These are phyloP conservation scores for Marasmius fiardii DNA, from an alignment of 1,284 basidiomycete genomes.

Conservation along the genomic window DNA sequence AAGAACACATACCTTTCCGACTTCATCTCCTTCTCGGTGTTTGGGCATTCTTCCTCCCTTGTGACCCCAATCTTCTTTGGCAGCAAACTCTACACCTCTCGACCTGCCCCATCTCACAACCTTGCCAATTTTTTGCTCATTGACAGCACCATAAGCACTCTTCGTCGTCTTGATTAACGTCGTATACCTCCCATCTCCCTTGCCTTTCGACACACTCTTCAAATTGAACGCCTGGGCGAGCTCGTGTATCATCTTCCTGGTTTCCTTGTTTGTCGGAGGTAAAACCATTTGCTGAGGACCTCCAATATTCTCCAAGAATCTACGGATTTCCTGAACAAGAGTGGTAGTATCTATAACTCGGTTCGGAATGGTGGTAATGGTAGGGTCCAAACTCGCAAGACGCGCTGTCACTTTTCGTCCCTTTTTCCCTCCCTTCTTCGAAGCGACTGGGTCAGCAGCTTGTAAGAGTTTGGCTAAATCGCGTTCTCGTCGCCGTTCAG, in stretches of 20 bases:
- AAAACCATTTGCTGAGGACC: conserved; percentile 56
- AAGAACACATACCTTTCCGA: conserved; percentile 56
- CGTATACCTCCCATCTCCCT: conserved; percentile 60
- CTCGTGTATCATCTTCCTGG: conserved; percentile 72
- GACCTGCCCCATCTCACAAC: conserved; percentile 42
- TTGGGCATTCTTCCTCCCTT: conserved; percentile 31
- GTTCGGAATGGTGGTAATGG: conserved; percentile 42
- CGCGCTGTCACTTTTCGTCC: conserved; percentile 59
- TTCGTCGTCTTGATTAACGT: conserved; percentile 66
- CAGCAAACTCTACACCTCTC: conserved; percentile 29
- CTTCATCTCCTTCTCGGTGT: conserved; percentile 71
- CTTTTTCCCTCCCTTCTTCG: conserved; percentile 65
- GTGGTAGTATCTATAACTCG: conserved; percentile 51
- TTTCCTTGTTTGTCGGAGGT: conserved; percentile 73
- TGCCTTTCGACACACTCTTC: conserved; percentile 75
- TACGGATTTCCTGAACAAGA: conserved; percentile 66
- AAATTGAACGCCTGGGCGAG: conserved; percentile 73
- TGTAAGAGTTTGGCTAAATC: conserved; percentile 51
- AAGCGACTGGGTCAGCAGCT: conserved; percentile 51
- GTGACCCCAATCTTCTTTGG: conserved; percentile 22
- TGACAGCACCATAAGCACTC: conserved; percentile 42
- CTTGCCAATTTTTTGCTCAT: conserved; percentile 57
- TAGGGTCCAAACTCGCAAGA: conserved; percentile 43
- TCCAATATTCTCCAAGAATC: conserved; percentile 58
- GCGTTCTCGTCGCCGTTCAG: conserved; percentile 68